phyloP scores from a whole-genome alignment of 441 rosid genomes.

The Gossypium trilobum region DNA sequence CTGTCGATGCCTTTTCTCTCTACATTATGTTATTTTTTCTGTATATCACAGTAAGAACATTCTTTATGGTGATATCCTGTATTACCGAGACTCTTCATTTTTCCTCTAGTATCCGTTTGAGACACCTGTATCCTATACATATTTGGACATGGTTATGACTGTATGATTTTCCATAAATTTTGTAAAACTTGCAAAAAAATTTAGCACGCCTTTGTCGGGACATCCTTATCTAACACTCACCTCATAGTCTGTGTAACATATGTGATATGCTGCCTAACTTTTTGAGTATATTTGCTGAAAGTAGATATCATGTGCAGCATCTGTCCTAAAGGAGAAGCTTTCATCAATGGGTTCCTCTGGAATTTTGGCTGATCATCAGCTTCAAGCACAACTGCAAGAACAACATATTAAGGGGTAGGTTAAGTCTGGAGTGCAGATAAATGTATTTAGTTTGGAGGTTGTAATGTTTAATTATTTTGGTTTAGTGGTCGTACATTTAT shows the following conservation, averaged over 20 bases:
- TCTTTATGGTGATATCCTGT: conserved; percentile 1
- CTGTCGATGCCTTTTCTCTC: not conserved
- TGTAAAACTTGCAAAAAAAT: not conserved
- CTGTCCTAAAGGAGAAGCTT: conserved; percentile 89
- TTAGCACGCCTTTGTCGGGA: not conserved
- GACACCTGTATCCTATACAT: not conserved
- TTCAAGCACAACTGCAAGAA: conserved; percentile 91
- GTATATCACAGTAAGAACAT: not conserved
- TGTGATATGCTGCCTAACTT: conserved; percentile 2
- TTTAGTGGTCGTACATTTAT: not conserved
- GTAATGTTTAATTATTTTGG: conserved; percentile 1
- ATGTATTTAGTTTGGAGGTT: not conserved
- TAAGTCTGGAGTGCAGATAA: not conserved
- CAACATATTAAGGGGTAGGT: conserved; percentile 72
- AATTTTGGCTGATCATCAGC: conserved; percentile 97
- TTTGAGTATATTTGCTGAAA: conserved; percentile 30
- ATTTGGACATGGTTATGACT: not conserved
- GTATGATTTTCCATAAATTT: not conserved
- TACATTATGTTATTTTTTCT: conserved; percentile 6
- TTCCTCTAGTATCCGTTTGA: not conserved
- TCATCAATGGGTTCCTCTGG: conserved; percentile 91
- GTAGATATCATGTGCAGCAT: conserved; percentile 56
- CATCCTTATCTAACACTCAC: not conserved
- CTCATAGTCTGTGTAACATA: not conserved
- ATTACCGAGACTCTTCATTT: not conserved